Conservation (phyloP, 2,329 filamentous ascomycete species). For the Xylariales sp. region DNA sequence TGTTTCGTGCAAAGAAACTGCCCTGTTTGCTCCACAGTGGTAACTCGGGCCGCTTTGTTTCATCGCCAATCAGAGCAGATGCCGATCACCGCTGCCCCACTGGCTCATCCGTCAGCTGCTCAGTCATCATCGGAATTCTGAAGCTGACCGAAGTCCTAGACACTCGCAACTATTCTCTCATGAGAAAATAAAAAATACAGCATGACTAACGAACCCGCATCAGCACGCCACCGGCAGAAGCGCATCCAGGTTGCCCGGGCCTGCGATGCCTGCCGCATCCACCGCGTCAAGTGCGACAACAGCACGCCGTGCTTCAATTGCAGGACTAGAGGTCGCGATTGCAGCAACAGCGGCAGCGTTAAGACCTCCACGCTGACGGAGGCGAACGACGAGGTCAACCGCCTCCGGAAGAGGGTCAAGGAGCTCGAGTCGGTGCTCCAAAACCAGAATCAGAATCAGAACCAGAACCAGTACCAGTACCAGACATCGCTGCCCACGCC, state of each 20-base stretch:
- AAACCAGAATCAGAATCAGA: background rate
- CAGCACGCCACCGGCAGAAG: background rate
- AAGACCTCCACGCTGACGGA: slow-evolving; percentile 10
- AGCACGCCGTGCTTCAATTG: slow-evolving; percentile 12
- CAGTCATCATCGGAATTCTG: too few relatives aligned
- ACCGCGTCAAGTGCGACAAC: slow-evolving; percentile 13
- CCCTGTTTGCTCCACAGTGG: too few relatives aligned
- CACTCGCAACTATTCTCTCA: too few relatives aligned
- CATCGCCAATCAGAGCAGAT: too few relatives aligned
- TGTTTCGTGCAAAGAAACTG: too few relatives aligned
- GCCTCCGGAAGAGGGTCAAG: background rate
- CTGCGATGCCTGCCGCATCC: slow-evolving; percentile 13
- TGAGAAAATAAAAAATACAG: too few relatives aligned
- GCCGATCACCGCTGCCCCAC: too few relatives aligned
- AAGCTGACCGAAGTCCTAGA: too few relatives aligned
- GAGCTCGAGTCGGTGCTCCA: slow-evolving; percentile 3
- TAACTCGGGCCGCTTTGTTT: too few relatives aligned
- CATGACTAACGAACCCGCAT: too few relatives aligned
- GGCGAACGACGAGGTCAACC: background rate
- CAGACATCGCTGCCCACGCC: background rate
- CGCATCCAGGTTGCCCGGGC: slow-evolving; percentile 10
- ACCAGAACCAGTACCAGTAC: background rate
- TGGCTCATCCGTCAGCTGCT: too few relatives aligned
- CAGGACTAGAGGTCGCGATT: slow-evolving; percentile 7
- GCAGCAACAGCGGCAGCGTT: slow-evolving; percentile 6